Base-by-base conservation (phyloP, 805 yeast species). In the Brettanomyces sp. region DNA sequence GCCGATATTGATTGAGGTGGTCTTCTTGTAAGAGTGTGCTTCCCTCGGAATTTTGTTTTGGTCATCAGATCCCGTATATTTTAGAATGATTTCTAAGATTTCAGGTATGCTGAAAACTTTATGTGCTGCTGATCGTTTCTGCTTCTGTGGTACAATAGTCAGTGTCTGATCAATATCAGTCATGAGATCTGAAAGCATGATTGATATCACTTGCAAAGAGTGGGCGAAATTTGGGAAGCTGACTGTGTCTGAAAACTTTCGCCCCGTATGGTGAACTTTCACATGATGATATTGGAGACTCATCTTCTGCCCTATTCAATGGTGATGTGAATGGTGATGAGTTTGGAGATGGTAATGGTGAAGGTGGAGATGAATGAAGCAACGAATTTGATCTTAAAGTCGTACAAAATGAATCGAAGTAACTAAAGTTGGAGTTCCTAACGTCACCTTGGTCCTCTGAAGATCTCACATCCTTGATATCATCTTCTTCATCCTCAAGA, bases 41-140 rank as follows among this genome's bases (percentile, higher is more conserved):
- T n/a, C 91, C 40, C 69, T 74, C 2, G 91, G 91, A n/a, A 80
- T 67, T 7, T 63, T 58, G 1, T 73, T 67, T 21, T 48, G 41
- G 43, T 57, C 62, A 49, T 72, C 76, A 24, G 66, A 62, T 47
- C 83, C 88, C n/a, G 83, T 82, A 57, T 69, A 77, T 24, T 68
- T 65, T 22, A 86, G 62, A 9, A 88, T 84, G 45, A 71, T 69
- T 49, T 69, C 62, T 13, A 88, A 67, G 44, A 88, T 81, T 60
- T 88, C 96, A 0, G 96, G 95, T 34, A 83, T 79, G 43, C 71
- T 68, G 56, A 88, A 83, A 7, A 88, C 82, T 13, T 32, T 13
- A 28, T 28, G 8, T 5, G 32, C 32, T 9, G 32, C 32, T 28
- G 32, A 28, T 28, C 9, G 32, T 9, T 28, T 28, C 9, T 28